These are phyloP conservation scores for Russula emetica DNA, from an alignment of 768 basidiomycete species.

Conservation along the genomic window DNA sequence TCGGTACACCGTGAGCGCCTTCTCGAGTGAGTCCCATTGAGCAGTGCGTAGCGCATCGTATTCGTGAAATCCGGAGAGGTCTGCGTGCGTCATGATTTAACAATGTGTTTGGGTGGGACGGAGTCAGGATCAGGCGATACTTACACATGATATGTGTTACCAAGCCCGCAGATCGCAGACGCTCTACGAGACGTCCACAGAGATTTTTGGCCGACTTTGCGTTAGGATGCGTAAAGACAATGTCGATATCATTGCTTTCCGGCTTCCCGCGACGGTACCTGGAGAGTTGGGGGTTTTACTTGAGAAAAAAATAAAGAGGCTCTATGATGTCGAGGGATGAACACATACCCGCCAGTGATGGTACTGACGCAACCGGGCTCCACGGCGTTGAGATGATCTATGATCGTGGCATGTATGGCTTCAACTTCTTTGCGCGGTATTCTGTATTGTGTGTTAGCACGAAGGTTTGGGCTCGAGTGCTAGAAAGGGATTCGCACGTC, in stretches of 20 bases:
- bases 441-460: constrained; percentile 34
- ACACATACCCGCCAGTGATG: constrained; percentile 69
- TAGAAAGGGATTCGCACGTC: constrained; percentile 35
- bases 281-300: background rate
- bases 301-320: background rate
- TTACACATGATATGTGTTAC: constrained; percentile 83
- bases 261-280: constrained; percentile 85
- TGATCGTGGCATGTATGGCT: constrained; percentile 64
- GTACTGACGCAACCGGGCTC: constrained; percentile 67
- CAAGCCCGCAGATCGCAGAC: constrained; percentile 55
- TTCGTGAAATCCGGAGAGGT: constrained; percentile 55
- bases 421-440: constrained; percentile 77
- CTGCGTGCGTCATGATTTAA: constrained; percentile 34
- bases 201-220: constrained; percentile 54
- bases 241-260: constrained; percentile 82
- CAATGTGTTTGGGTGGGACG: background rate
- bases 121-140: constrained; percentile 32
- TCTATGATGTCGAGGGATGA: background rate
- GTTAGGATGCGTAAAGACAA: constrained; percentile 76
- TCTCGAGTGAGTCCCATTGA: constrained; percentile 82
- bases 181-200: constrained; percentile 53
- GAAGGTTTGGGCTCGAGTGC: background rate
- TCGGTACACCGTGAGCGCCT: constrained; percentile 73
- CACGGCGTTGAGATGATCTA: constrained; percentile 58
- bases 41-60: constrained; percentile 51